Evolutionary conservation across 176 grass and related monocot species (phyloP).

Genomic region (Raddia distichophylla): DNA sequence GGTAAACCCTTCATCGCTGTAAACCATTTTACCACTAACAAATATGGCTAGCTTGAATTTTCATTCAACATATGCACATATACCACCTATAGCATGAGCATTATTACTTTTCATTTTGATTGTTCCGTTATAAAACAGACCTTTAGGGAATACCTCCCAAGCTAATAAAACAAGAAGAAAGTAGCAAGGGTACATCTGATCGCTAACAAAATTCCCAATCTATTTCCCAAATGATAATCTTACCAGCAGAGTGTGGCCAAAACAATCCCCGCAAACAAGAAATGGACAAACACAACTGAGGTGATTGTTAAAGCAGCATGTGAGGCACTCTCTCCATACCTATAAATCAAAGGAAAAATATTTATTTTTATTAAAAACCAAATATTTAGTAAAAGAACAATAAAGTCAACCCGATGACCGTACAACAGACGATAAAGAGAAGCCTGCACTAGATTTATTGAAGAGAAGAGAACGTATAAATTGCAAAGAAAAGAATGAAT

Average conservation of each 20-base stretch:
- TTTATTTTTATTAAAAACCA: not conserved
- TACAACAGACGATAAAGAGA: conserved; percentile 20
- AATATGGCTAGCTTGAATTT: not conserved
- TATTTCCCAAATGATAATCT: conserved; percentile 22
- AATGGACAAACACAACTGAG: conserved; percentile 79
- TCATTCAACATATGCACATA: not conserved
- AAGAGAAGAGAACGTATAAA: not conserved
- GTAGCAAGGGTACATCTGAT: not conserved
- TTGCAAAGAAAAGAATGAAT: not conserved
- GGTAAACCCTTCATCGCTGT: not conserved
- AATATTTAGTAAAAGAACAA: not conserved
- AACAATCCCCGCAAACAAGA: conserved; percentile 82
- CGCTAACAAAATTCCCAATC: not conserved
- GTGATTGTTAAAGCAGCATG: conserved; percentile 79
- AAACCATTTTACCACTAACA: conserved; percentile 16
- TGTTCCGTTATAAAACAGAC: conserved; percentile 6
- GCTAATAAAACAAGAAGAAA: not conserved
- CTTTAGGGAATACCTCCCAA: conserved; percentile 1
- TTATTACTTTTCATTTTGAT: not conserved
- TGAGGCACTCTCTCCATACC: conserved; percentile 75
- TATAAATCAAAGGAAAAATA: conserved; percentile 42
- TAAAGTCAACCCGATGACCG: not conserved
- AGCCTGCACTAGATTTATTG: not conserved
- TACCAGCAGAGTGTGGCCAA: conserved; percentile 96
- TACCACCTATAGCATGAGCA: not conserved